A percentile compares a stretch with the other conserved stretches of the same genome.
These are phyloP conservation scores for Lepidopterella palustris DNA, from an alignment of 495 filamentous ascomycete species.

Conservation along the genomic window DNA sequence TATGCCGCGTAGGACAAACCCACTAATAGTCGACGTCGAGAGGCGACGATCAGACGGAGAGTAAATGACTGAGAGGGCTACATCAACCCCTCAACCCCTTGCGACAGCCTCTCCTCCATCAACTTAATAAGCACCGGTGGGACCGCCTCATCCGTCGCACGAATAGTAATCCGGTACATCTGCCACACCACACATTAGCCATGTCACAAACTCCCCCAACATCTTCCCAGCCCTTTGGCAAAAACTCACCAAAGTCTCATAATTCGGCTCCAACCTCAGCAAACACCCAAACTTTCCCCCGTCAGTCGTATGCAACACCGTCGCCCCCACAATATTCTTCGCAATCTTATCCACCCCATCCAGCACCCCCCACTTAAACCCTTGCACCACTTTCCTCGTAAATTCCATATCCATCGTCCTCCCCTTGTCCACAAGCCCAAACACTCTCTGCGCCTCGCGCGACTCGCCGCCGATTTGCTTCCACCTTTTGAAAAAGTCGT, in stretches of 20 bases:
- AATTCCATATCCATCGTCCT: slow-evolving; percentile 48
- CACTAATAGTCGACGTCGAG: too few species aligned
- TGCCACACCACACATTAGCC: slow-evolving; percentile 40
- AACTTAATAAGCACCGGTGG: slow-evolving; percentile 72
- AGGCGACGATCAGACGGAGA: too few species aligned
- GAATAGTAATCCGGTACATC: slow-evolving; percentile 93
- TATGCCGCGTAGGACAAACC: too few species aligned
- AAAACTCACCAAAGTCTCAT: slow-evolving; percentile 66
- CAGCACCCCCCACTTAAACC: slow-evolving; percentile 83
- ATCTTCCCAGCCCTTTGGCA: neutral
- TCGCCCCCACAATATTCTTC: slow-evolving; percentile 91
- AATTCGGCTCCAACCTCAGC: slow-evolving; percentile 90
- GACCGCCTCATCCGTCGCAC: slow-evolving; percentile 86
- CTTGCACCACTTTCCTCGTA: slow-evolving; percentile 61
- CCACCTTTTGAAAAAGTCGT: slow-evolving; percentile 99
- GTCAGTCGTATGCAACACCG: slow-evolving; percentile 75
- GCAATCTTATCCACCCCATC: slow-evolving; percentile 80
- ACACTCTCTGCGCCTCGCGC: slow-evolving; percentile 80
- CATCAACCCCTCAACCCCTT: slow-evolving; percentile 39
- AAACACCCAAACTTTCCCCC: slow-evolving; percentile 91
- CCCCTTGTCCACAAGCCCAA: slow-evolving; percentile 52
- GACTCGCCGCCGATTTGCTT: slow-evolving; percentile 90
- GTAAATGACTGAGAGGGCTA: too few species aligned
- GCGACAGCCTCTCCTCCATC: slow-evolving; percentile 74
- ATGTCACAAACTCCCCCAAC: neutral